phyloP scores from a whole-genome alignment of 2,329 filamentous ascomycete species.

The Trichophyton mentagrophytes region DNA sequence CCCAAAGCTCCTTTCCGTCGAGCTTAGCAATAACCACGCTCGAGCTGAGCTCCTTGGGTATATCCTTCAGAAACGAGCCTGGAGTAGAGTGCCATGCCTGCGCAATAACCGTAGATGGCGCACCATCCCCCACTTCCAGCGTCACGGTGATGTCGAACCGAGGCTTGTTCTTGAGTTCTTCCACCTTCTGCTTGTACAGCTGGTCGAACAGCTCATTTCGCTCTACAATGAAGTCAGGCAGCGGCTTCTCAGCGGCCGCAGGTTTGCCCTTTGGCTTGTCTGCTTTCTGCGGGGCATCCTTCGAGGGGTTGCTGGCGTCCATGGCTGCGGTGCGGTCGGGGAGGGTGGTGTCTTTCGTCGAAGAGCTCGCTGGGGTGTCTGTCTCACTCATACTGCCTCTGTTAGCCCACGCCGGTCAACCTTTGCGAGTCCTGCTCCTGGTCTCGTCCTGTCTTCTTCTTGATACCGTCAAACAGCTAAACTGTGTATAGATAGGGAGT shows the following conservation, averaged over 20 bases:
- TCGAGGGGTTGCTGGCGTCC: constrained; percentile 16
- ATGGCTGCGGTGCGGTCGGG: constrained; percentile 25
- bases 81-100: constrained; percentile 90
- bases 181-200: constrained; percentile 71
- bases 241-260: constrained; percentile 23
- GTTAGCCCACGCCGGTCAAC: background rate
- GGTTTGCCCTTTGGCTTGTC: constrained; percentile 15
- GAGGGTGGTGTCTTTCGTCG: constrained; percentile 15
- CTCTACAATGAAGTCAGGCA: constrained; percentile 67
- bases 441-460: background rate
- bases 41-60: constrained; percentile 75
- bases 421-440: background rate
- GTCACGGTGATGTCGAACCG: constrained; percentile 39
- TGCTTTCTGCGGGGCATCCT: constrained; percentile 22
- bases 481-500: background rate
- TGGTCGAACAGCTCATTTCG: constrained; percentile 79
- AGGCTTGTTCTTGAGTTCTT: constrained; percentile 49
- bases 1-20: constrained; percentile 73
- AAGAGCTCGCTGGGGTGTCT: background rate
- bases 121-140: constrained; percentile 32
- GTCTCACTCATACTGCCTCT: constrained; percentile 1
- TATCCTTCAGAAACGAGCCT: constrained; percentile 60
- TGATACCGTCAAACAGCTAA: background rate
- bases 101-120: constrained; percentile 38
- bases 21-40: constrained; percentile 71